Conservation (phyloP, 2,329 filamentous ascomycete genomes). For the Diatrype stigma region DNA sequence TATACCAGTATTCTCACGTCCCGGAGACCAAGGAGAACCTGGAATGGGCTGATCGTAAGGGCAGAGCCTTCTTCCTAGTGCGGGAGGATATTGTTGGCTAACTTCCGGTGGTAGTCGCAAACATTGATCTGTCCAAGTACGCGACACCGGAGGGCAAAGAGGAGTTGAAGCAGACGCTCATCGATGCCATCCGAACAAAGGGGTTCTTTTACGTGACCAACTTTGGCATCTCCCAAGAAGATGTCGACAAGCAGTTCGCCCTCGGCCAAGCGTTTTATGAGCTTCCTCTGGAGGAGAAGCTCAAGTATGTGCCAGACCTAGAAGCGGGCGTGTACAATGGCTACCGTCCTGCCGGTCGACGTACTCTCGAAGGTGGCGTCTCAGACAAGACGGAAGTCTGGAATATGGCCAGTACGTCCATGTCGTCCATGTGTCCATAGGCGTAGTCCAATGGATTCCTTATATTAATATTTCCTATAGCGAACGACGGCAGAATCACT, state of each 20-base stretch:
- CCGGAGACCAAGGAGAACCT: conserved; percentile 32
- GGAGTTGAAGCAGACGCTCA: conserved; percentile 23
- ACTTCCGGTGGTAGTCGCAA: conserved; percentile 22
- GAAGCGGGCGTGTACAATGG: conserved; percentile 54
- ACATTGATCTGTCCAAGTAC: conserved; percentile 30
- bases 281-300: conserved; percentile 55
- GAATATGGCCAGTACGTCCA: conserved; percentile 16
- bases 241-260: conserved; percentile 56
- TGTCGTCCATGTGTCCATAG: too few relatives aligned
- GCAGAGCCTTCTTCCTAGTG: not conserved
- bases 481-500: conserved; percentile 11
- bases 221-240: conserved; percentile 54
- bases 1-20: conserved; percentile 32
- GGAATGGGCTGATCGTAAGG: conserved; percentile 33
- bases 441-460: too few relatives aligned
- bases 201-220: conserved; percentile 61
- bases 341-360: conserved; percentile 43
- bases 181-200: conserved; percentile 32
- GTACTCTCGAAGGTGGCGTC: conserved; percentile 7
- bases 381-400: conserved; percentile 13
- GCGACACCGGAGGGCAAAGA: conserved; percentile 27
- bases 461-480: too few relatives aligned
- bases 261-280: conserved; percentile 54
- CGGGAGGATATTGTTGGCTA: not conserved
- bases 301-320: conserved; percentile 47